Conservation (phyloP, 139 green algal species). For the Astrephomene gubernaculifera region DNA sequence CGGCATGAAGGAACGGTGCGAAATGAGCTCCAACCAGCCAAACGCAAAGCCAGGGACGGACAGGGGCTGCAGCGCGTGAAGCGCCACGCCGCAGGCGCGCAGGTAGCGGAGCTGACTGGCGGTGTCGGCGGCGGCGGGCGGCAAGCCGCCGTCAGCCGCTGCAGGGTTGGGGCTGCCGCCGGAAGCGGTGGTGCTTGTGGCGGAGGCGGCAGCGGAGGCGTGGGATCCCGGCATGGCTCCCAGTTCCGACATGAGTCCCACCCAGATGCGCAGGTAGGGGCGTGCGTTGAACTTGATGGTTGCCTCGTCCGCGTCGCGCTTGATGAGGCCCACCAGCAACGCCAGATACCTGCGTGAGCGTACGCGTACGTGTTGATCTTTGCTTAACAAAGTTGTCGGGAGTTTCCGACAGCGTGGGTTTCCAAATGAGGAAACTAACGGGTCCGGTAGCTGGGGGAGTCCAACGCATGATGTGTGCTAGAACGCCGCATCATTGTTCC, state of each 20-base stretch:
- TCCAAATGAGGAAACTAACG: too few relatives aligned
- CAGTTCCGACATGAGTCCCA: slow-evolving; percentile 90
- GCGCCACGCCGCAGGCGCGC: slow-evolving; percentile 51
- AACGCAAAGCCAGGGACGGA: slow-evolving; percentile 95
- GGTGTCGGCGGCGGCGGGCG: slow-evolving; percentile 27
- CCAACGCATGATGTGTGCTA: too few relatives aligned
- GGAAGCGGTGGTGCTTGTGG: too few relatives aligned
- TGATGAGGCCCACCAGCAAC: slow-evolving; percentile 74
- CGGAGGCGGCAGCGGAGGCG: slow-evolving; percentile 12
- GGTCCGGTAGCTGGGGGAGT: too few relatives aligned
- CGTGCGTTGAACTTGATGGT: slow-evolving; percentile 86
- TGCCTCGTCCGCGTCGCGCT: slow-evolving; percentile 83
- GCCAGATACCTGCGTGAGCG: slow-evolving; percentile 68
- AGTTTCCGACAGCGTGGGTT: too few relatives aligned
- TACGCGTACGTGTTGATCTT: too few relatives aligned
- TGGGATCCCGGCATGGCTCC: slow-evolving; percentile 28
- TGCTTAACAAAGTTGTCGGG: too few relatives aligned
- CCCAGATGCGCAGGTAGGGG: slow-evolving; percentile 94
- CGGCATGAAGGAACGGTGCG: slow-evolving; percentile 94
- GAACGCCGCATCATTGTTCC: too few relatives aligned
- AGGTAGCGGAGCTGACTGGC: slow-evolving; percentile 39
- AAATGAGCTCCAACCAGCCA: slow-evolving; percentile 95
- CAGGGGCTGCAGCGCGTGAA: slow-evolving; percentile 86
- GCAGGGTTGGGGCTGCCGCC: not conserved
- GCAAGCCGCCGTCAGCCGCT: not conserved